Conservation (phyloP, 2,329 filamentous ascomycete species). For the Chlorencoelia australis region DNA sequence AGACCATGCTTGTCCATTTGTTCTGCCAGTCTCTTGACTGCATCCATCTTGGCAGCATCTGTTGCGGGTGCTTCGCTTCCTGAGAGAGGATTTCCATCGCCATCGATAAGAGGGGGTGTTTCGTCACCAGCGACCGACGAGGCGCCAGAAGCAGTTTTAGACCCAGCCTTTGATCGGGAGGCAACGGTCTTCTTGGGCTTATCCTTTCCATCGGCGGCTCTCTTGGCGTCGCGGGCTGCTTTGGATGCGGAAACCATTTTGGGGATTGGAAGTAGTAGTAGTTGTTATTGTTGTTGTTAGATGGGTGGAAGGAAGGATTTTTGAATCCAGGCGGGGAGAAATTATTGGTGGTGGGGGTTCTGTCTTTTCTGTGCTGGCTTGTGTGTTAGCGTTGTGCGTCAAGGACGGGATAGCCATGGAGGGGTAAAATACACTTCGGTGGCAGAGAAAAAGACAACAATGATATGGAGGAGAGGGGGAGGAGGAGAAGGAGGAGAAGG, state of each 20-base stretch:
- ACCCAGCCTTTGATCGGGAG: conserved; percentile 54
- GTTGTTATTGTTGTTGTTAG: conserved; percentile 1
- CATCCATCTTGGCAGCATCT: conserved; percentile 61
- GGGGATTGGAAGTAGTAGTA: conserved; percentile 11
- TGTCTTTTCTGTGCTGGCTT: too few species aligned
- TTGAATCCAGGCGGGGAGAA: too few species aligned
- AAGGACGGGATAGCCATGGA: too few species aligned
- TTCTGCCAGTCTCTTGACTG: conserved; percentile 76
- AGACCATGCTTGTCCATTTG: conserved; percentile 96
- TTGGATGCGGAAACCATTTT: conserved; percentile 61
- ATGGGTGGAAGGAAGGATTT: too few species aligned
- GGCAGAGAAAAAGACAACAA: too few species aligned
- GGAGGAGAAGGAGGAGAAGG: too few species aligned
- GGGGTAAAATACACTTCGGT: too few species aligned
- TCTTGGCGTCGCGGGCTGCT: conserved; percentile 62
- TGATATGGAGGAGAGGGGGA: too few species aligned
- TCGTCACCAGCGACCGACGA: conserved; percentile 65
- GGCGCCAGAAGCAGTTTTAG: conserved; percentile 53
- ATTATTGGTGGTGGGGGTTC: too few species aligned
- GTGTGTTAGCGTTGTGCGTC: too few species aligned
- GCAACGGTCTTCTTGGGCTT: conserved; percentile 69
- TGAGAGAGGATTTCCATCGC: conserved; percentile 42
- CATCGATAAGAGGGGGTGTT: conserved; percentile 49
- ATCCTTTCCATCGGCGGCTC: conserved; percentile 62
- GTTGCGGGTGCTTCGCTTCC: conserved; percentile 57